Base-by-base conservation (phyloP, 2,329 filamentous ascomycete species). In the Pseudocercospora musae region DNA sequence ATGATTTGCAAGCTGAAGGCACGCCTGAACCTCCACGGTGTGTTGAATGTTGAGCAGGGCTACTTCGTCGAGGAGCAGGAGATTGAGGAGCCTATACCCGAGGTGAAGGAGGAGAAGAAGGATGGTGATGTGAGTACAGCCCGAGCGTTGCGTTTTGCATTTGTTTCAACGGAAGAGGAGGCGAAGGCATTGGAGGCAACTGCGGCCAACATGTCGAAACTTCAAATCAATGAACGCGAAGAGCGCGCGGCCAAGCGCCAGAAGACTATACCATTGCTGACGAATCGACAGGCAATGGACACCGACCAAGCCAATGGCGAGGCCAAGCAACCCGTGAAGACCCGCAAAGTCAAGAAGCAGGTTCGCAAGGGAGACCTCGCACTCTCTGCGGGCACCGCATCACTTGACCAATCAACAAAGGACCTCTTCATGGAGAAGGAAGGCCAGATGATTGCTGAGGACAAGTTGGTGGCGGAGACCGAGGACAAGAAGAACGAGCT, bases 1-100 rank as follows among this genome's bases (percentile, higher is more conserved):
- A 98, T 99, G 94, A 96, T 98, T 74, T 99, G 95, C 89, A 99
- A 99, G 84, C 88, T 99, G 66, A 98, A 98, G 86, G 94, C 95
- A 53, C 89, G 95, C 67, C 86, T 99, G 60, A 99, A 99, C 81
- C 86, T 98, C 68, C 93, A 98, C 81, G 95, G 95, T 78, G 87
- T 99, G 63, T 84, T 99, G 69, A 98, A 98, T 76, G 90, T 99
- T 40, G 95, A 99, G 82, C 93, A 88, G 66, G 95, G 93, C 64
- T 99, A 99, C 84, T 98, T 92, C 73, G 95, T 99, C 58, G 95
- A 99, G 82, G 95, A 99, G 76, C 88, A 96, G 74, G 95, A 99
- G 80, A 88, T 98, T 60, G 95, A 99, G 81, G 93, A 96, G 82
- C 91, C 94, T 67, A 83, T 96, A 66, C 89, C 90, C 66, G 90